Evolutionary conservation across 306 rosid species (phyloP), one percentile per base, ranked within the genome.

Genomic region (Lagenaria siceraria): DNA sequence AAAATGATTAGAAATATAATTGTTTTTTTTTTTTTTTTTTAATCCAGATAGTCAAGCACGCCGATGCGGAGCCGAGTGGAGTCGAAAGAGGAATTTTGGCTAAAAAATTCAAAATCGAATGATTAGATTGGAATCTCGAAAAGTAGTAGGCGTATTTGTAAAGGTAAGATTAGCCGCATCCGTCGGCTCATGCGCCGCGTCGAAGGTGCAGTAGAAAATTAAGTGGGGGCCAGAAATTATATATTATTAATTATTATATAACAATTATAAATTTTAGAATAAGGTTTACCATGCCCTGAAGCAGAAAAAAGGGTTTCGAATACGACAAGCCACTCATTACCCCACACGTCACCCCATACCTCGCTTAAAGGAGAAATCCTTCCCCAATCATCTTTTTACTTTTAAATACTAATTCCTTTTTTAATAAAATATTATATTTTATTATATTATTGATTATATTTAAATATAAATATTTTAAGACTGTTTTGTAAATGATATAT

Each of bases 321-420:
- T 46, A 70, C 56, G 75, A 70, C 56, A 70, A 70, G 56, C 56
- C 75, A 70, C 56, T 70, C 33, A 24, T 70, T 46, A 25, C 13
- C 75, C 75, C 8, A 70, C 75, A 70, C 75, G 75, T 70, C 75
- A 70, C 75, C 55, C 75, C 12, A 69, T 69, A 19, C 75, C 55
- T 69, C 55, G 75, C 55, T 69, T 43, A 52, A 42, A 69, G 7
- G 35, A 13, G 3, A 22, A 19, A 42, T 69, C 55, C 35, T 36
- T 1, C 0, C 55, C 49, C 70, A 65, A 66, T 38, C 53, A 40
- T 66, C 8, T 35, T 10, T 38, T n/a, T 11, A 3, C 22, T 62
- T 2, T 15, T n/a, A 8, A 19, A 54, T 54, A 54, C 1, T 2
- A n/a, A 13, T 29, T n/a, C 5, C 5, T 42, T 40, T 35, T 2